Evolutionary conservation across 1,284 basidiomycete genomes (phyloP).

Genomic region (Xanthoconium separans): DNA sequence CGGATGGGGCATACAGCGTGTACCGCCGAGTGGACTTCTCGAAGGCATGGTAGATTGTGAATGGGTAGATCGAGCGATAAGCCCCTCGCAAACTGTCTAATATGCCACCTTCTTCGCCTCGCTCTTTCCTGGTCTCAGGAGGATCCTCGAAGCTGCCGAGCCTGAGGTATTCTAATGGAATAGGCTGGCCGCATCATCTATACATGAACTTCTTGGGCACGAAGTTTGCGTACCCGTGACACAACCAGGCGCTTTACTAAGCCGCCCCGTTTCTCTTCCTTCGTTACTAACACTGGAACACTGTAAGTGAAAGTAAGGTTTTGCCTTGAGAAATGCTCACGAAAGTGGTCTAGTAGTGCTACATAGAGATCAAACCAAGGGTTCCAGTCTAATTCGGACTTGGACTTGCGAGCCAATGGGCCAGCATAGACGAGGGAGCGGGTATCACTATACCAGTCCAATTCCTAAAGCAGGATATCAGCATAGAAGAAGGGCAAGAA

Average conservation of each 20-base stretch:
- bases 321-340: slow-evolving; percentile 40
- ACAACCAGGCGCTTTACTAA: slow-evolving; percentile 51
- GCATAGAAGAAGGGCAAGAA: not conserved
- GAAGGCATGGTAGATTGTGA: slow-evolving; percentile 70
- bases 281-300: slow-evolving; percentile 57
- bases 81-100: slow-evolving; percentile 54
- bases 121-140: slow-evolving; percentile 61
- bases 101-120: slow-evolving; percentile 54
- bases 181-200: slow-evolving; percentile 48
- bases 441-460: slow-evolving; percentile 74
- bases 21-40: slow-evolving; percentile 57
- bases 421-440: slow-evolving; percentile 68
- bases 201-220: slow-evolving; percentile 1
- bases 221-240: slow-evolving; percentile 53
- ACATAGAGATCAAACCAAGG: slow-evolving; percentile 66
- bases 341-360: slow-evolving; percentile 75
- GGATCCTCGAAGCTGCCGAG: slow-evolving; percentile 60
- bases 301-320: slow-evolving; percentile 5
- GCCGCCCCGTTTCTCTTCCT: slow-evolving; percentile 55
- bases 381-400: slow-evolving; percentile 58
- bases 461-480: slow-evolving; percentile 49
- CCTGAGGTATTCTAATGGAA: slow-evolving; percentile 73
- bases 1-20: slow-evolving; percentile 66
- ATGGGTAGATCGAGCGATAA: slow-evolving; percentile 61
- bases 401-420: slow-evolving; percentile 50